phyloP scores from a whole-genome alignment of 1,139 yeast genomes.

The Yamadazyma pseudoaaseri region DNA sequence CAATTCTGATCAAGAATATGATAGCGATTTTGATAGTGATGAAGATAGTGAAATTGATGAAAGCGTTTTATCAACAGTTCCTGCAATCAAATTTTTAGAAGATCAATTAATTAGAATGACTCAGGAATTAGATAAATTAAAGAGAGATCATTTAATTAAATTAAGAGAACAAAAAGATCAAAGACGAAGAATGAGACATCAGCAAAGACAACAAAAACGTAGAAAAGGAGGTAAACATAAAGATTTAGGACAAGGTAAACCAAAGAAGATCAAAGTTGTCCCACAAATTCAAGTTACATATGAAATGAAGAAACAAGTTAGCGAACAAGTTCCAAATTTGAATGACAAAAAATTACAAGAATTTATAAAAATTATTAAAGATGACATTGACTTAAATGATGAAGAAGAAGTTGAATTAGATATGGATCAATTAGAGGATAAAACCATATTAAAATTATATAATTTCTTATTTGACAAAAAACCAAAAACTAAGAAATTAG shows the following conservation, averaged over 20 bases:
- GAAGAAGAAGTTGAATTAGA: constrained; percentile 92
- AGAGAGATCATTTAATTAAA: constrained; percentile 66
- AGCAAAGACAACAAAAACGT: constrained; percentile 32
- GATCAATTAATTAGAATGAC: constrained; percentile 85
- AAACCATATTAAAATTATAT: constrained; percentile 79
- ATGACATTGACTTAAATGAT: constrained; percentile 70
- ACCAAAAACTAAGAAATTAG: constrained; percentile 53
- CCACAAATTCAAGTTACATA: constrained; percentile 58
- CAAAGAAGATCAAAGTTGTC: constrained; percentile 14
- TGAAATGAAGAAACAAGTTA: constrained; percentile 94
- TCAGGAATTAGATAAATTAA: constrained; percentile 76
- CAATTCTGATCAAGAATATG: constrained; percentile 31
- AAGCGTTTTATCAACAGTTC: constrained; percentile 65
- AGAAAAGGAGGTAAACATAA: constrained; percentile 7
- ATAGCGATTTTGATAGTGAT: constrained; percentile 40
- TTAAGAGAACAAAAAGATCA: constrained; percentile 46
- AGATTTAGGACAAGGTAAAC: constrained; percentile 5
- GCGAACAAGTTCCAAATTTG: constrained; percentile 77
- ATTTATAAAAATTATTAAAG: constrained; percentile 82
- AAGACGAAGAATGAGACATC: constrained; percentile 43
- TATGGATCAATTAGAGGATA: constrained; percentile 88
- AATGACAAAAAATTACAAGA: constrained; percentile 81
- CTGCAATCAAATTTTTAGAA: constrained; percentile 87
- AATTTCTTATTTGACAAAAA: constrained; percentile 69
- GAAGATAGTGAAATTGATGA: constrained; percentile 76